Evolutionary conservation across 2,329 filamentous ascomycete species (phyloP), one percentile per base, ranked within the genome.

Genomic region (Colletotrichum tanaceti): DNA sequence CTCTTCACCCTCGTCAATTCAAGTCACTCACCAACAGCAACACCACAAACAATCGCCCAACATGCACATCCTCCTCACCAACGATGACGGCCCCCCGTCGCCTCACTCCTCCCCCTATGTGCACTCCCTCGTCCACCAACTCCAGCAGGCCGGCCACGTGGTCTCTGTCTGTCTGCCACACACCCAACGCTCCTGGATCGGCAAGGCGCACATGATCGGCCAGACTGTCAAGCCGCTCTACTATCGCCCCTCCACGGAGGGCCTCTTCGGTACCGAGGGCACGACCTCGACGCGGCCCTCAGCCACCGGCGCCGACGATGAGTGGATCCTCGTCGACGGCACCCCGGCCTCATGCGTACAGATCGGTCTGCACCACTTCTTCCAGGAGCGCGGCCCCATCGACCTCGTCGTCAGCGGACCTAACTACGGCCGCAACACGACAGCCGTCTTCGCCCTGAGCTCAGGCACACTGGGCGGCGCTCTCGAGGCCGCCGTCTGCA

Each of bases 171-270:
- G 96, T 71, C 88, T 99, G 16, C 96, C 96, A 1, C 89, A 98
- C 78, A 91, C 90, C 7, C 96, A 99, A 81, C 90, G 95, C 71
- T 97, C 94, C 65, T 99, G 96, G 96, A 98, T 99, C 75, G 94
- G 94, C 74, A 99, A 99, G 84, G 96, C 96, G 3, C 96, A 98
- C 80, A 92, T 98, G 76, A 94, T 98, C 74, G 94, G 94, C 65
- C 91, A 95, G 78, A 92, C 92, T 11, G 88, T 97, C 70, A 93
- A 91, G 77, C 94, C 94, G 10, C 86, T 88, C 35, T 97, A 97
- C 83, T 97, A 94, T 83, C 91, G 91, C 1, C 87, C 87, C 16
- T 83, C 78, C n/a, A 70, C 77, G 44, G 77, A 77, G 18, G 66
- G 66, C 11, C 76, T 80, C 35, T 79, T 83, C 70, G 79, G 79